Base-by-base conservation (phyloP, 2,329 filamentous ascomycete species). In the Paracoccidioides lutzii region DNA sequence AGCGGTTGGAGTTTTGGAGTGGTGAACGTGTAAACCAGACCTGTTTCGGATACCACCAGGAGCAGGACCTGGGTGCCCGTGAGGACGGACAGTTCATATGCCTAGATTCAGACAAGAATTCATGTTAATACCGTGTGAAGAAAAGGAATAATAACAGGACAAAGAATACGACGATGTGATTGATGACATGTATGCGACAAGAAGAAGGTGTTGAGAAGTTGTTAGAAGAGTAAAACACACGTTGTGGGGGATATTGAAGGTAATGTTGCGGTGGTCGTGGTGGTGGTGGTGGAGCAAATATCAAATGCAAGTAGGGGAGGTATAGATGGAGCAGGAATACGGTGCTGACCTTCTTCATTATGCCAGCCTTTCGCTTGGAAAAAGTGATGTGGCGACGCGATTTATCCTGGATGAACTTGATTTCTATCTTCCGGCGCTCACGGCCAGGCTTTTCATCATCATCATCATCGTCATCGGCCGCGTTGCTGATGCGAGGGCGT, bases 381-480 rank as follows among this genome's bases (percentile, higher is more conserved):
- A 98, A 97, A 67, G 93, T 97, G 72, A 97, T 98, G 78, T 98
- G 93, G 61, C 93, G 87, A 76, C 93, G 90, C 76, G 91, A 97
- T 80, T 98, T 98, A 77, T 98, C 93, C 75, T 90, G 91, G 74
- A 98, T 98, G 78, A 98, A 98, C 81, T 98, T 98, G 78, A 98
- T 98, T 76, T 98, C 93, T 68, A 98, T 98, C 86, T 98, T 98
- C 77, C 93, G 85, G 71, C 93, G 86, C 81, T 97, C 93, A 74
- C 93, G 90, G 69, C 90, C 90, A 61, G 89, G 89, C 83, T 97
- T 97, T 74, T 96, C 91, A 65, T 95, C 90, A 65, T 97, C 90
- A 62, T 97, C 93, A 62, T 97, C 91, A 63, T 97, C 93, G 70
- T 97, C 93, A 71, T 97, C 91, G 67, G 84, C 84, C 54, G 84